These are phyloP conservation scores for Dipteronia sinensis DNA, from an alignment of 345 rosid species.

Conservation along the genomic window DNA sequence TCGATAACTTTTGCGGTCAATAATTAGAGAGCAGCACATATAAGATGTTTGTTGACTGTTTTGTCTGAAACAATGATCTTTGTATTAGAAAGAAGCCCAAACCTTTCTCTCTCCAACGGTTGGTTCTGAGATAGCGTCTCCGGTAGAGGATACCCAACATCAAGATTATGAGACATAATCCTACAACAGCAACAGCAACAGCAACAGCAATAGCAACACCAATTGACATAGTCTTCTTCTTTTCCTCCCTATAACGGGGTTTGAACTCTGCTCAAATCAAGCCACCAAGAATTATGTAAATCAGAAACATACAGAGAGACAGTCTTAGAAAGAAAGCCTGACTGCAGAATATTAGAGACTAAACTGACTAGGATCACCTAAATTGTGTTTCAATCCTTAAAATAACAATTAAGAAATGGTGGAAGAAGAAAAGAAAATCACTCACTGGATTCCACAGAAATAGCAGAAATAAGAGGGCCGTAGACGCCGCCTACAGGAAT, in stretches of 20 bases:
- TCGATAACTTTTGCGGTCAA: not conserved
- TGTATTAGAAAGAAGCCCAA: not conserved
- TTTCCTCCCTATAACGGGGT: conserved; percentile 23
- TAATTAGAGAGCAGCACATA: not conserved
- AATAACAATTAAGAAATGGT: not conserved
- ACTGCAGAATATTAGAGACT: too few relatives aligned
- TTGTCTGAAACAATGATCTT: not conserved
- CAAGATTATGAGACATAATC: conserved; percentile 31
- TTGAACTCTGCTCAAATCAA: conserved; percentile 29
- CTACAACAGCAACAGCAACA: conserved; percentile 34
- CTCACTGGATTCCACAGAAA: conserved; percentile 40
- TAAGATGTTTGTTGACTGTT: not conserved
- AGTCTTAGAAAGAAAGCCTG: not conserved
- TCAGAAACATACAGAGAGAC: not conserved
- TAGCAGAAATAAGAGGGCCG: conserved; percentile 72
- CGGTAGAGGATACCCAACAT: conserved; percentile 35
- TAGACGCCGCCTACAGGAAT: conserved; percentile 54
- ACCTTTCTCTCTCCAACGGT: conserved; percentile 20
- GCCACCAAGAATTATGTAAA: not conserved
- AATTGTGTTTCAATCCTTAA: not conserved
- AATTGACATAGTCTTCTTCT: conserved; percentile 14
- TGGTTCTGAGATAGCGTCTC: conserved; percentile 28
- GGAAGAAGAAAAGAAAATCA: not conserved
- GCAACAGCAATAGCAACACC: too few relatives aligned
- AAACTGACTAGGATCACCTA: too few relatives aligned